Conservation (phyloP, 2,329 filamentous ascomycete species). For the Microsporum canis region DNA sequence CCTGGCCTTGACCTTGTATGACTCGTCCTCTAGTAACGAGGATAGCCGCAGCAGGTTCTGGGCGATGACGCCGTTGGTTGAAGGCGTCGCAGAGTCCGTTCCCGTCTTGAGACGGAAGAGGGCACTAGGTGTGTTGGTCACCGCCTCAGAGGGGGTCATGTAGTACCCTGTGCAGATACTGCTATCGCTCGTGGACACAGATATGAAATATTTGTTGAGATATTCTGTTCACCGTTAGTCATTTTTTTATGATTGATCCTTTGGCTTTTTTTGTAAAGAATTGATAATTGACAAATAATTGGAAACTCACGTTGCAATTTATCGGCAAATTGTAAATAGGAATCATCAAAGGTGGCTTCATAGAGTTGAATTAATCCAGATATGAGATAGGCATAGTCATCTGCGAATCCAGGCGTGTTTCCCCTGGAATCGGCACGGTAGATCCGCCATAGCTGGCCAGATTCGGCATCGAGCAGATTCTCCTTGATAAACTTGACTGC, state of each 20-base stretch:
- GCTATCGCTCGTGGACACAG: slow-evolving; percentile 37
- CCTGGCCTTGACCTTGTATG: slow-evolving; percentile 54
- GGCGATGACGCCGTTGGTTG: slow-evolving; percentile 77
- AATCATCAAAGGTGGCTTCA: slow-evolving; percentile 65
- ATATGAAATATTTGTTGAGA: slow-evolving; percentile 69
- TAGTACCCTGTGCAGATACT: slow-evolving; percentile 32
- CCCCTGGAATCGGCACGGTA: slow-evolving; percentile 56
- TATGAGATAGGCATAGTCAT: slow-evolving; percentile 87
- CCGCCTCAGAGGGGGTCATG: slow-evolving; percentile 35
- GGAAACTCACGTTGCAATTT: slow-evolving; percentile 55
- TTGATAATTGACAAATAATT: not conserved
- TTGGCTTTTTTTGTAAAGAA: not conserved
- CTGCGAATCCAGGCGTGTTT: slow-evolving; percentile 64
- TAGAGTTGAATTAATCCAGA: slow-evolving; percentile 75
- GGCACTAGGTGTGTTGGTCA: slow-evolving; percentile 47
- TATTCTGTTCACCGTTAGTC: slow-evolving; percentile 40
- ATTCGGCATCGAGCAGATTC: slow-evolving; percentile 57
- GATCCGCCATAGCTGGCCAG: slow-evolving; percentile 58
- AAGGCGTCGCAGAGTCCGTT: slow-evolving; percentile 85
- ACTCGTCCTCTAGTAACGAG: slow-evolving; percentile 53
- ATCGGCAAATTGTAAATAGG: slow-evolving; percentile 69
- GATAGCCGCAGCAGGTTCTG: slow-evolving; percentile 76
- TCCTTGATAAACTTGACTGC: slow-evolving; percentile 61
- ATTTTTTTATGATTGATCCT: not conserved
- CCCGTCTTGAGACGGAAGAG: slow-evolving; percentile 87